phyloP scores from a whole-genome alignment of 306 rosid species.

The Trifolium dubium region DNA sequence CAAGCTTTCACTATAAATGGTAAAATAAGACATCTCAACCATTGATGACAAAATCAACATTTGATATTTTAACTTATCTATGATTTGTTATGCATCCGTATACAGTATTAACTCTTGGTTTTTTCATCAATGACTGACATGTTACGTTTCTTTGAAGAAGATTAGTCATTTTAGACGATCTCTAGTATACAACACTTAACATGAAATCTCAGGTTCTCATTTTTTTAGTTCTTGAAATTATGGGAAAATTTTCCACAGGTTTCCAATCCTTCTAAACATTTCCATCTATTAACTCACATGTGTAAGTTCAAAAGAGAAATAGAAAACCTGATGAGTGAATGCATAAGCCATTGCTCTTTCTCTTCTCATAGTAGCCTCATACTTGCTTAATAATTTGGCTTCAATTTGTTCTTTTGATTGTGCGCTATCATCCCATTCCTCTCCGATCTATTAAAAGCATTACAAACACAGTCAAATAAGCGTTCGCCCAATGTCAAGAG shows the following conservation, averaged over 20 bases:
- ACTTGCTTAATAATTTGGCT: conserved; percentile 78
- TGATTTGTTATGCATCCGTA: neutral
- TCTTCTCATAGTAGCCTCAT: conserved; percentile 91
- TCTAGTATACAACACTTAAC: conserved; percentile 10
- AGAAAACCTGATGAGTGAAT: conserved; percentile 90
- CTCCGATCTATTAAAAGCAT: conserved; percentile 70
- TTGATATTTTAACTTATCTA: neutral
- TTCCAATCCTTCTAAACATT: conserved; percentile 6
- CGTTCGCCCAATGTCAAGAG: neutral
- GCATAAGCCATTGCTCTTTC: conserved; percentile 98
- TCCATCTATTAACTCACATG: conserved; percentile 18
- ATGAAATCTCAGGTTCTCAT: conserved; percentile 19
- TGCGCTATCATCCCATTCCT: conserved; percentile 96
- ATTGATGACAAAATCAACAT: neutral
- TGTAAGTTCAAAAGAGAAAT: conserved; percentile 33
- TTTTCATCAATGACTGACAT: neutral
- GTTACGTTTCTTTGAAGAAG: neutral
- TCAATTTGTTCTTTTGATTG: conserved; percentile 97
- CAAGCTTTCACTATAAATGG: neutral
- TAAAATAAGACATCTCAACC: neutral
- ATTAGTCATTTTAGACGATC: neutral
- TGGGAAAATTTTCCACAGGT: conserved; percentile 18
- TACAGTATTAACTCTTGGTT: neutral
- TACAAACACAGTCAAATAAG: conserved; percentile 34
- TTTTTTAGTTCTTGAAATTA: conserved; percentile 30